phyloP scores from a whole-genome alignment of 805 yeast genomes.

The Yarrowia keelungensis region DNA sequence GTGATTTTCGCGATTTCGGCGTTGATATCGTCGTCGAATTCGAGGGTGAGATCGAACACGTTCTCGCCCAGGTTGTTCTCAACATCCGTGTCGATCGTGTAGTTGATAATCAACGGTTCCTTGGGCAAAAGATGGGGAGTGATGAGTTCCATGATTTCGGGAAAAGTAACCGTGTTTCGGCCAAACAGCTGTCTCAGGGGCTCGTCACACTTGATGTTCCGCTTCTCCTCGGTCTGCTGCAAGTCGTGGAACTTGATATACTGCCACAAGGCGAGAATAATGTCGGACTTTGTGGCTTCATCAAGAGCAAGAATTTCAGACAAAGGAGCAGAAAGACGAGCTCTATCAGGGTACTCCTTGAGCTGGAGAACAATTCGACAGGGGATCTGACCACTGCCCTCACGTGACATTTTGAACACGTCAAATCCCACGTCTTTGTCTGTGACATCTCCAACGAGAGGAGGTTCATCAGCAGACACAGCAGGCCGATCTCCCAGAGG shows the following conservation, averaged over 20 bases:
- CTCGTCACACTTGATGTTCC: slow-evolving; percentile 60
- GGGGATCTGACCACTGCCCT: slow-evolving; percentile 69
- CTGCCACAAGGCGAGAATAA: slow-evolving; percentile 80
- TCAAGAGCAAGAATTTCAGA: slow-evolving; percentile 73
- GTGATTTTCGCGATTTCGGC: slow-evolving; percentile 51
- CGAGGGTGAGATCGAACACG: slow-evolving; percentile 76
- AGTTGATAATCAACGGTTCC: slow-evolving; percentile 79
- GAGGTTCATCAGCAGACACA: slow-evolving; percentile 29
- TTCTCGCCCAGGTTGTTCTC: slow-evolving; percentile 79
- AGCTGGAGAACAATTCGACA: slow-evolving; percentile 81
- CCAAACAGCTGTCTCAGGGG: slow-evolving; percentile 56
- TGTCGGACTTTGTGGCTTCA: slow-evolving; percentile 86
- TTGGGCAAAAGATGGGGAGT: slow-evolving; percentile 74
- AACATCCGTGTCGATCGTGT: slow-evolving; percentile 75
- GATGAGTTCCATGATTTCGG: slow-evolving; percentile 73
- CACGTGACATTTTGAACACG: slow-evolving; percentile 85
- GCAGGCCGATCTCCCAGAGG: slow-evolving; percentile 53
- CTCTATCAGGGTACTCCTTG: slow-evolving; percentile 72
- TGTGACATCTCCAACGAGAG: slow-evolving; percentile 15
- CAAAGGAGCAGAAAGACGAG: slow-evolving; percentile 69
- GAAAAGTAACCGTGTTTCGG: slow-evolving; percentile 64
- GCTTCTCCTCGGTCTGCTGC: slow-evolving; percentile 62
- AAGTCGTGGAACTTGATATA: slow-evolving; percentile 71
- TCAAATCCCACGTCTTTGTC: slow-evolving; percentile 67
- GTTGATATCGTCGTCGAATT: slow-evolving; percentile 53